Conservation (phyloP, 2,329 filamentous ascomycete species). For the Lecanicillium sp. region DNA sequence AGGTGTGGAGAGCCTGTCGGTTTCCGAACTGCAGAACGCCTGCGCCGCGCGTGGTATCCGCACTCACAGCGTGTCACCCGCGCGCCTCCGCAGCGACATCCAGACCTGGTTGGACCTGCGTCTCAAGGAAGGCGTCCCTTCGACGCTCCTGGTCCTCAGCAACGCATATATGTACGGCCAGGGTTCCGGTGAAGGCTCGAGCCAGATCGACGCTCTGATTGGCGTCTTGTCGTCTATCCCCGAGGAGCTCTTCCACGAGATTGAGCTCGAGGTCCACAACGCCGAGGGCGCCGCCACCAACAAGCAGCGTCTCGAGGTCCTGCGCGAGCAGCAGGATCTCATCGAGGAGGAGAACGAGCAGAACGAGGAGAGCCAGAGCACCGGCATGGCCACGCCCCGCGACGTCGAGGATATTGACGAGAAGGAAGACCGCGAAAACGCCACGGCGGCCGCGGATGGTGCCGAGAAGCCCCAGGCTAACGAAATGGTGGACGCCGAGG, state of each 20-base stretch:
- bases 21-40: constrained; percentile 84
- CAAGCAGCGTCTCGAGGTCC: constrained; percentile 95
- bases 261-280: constrained; percentile 94
- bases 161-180: constrained; percentile 97
- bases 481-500: constrained; percentile 48
- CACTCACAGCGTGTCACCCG: constrained; percentile 86
- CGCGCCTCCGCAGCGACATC: constrained; percentile 78
- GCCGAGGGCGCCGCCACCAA: constrained; percentile 96
- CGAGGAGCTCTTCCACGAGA: constrained; percentile 98
- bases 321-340: constrained; percentile 96
- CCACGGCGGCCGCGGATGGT: constrained; percentile 38
- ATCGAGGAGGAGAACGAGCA: constrained; percentile 97
- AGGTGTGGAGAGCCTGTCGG: constrained; percentile 87
- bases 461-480: constrained; percentile 39
- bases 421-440: constrained; percentile 64
- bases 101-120: constrained; percentile 91
- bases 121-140: constrained; percentile 90
- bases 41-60: constrained; percentile 87
- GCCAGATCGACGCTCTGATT: constrained; percentile 86
- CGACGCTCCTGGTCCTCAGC: constrained; percentile 87
- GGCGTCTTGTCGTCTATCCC: constrained; percentile 91
- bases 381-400: constrained; percentile 66
- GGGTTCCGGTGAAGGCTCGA: constrained; percentile 78
- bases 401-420: constrained; percentile 93
- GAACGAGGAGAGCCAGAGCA: constrained; percentile 70